These are phyloP conservation scores for Pistacia atlantica DNA, from an alignment of 345 rosid species.

Conservation along the genomic window DNA sequence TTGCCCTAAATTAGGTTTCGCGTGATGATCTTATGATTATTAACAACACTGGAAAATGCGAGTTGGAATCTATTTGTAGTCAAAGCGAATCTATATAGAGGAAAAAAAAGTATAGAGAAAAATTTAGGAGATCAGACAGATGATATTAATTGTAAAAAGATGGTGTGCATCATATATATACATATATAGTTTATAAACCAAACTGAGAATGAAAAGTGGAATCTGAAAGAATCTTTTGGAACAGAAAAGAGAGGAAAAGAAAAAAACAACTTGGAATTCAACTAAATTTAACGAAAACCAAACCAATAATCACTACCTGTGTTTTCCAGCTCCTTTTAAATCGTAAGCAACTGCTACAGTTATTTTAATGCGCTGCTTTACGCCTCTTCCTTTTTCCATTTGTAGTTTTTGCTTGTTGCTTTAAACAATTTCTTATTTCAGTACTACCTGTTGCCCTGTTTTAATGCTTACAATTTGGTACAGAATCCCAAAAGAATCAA, in stretches of 20 bases:
- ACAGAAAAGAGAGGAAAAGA: background rate
- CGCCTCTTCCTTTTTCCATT: background rate
- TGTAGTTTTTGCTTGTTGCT: background rate
- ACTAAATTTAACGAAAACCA: background rate
- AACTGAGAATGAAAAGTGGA: background rate
- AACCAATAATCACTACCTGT: background rate
- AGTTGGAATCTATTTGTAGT: background rate
- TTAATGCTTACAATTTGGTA: background rate
- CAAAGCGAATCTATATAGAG: background rate
- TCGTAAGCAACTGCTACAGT: background rate
- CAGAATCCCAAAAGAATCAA: background rate
- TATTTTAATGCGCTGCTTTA: background rate
- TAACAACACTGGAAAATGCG: no score
- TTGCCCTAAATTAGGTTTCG: no score
- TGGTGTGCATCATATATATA: no score
- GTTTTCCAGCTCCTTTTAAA: background rate
- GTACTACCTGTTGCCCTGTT: background rate
- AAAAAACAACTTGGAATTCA: background rate
- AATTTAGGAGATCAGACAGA: no score
- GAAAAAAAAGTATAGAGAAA: background rate
- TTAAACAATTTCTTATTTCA: background rate
- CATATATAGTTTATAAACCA: background rate
- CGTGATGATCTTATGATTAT: no score
- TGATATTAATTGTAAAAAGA: no score
- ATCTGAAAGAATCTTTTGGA: slow-evolving; percentile 3